Conservation (phyloP, 192 early-diverging fungal species). For the Podila minutissima region DNA sequence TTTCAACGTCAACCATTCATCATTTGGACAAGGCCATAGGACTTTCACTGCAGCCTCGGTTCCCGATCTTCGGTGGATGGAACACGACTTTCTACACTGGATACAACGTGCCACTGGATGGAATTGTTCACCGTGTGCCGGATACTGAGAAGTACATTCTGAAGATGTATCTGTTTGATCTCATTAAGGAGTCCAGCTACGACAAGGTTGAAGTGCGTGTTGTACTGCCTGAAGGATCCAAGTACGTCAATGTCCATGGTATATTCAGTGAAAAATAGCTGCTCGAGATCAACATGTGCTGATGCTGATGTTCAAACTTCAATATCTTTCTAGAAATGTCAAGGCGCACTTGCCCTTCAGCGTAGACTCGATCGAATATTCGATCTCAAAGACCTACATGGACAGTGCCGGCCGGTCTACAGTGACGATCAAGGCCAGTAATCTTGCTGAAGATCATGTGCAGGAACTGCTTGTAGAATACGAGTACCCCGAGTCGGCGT, state of each 20-base stretch:
- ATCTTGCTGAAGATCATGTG: slow-evolving; percentile 78
- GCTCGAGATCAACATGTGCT: no score
- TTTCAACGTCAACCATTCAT: slow-evolving; percentile 85
- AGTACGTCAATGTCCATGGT: slow-evolving; percentile 53
- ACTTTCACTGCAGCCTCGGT: slow-evolving; percentile 88
- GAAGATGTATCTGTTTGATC: slow-evolving; percentile 76
- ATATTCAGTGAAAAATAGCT: no score
- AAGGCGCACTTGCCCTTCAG: slow-evolving; percentile 70
- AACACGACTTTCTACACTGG: slow-evolving; percentile 95
- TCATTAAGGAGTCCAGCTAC: slow-evolving; percentile 70
- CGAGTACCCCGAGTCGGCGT: slow-evolving; percentile 46
- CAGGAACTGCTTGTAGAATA: slow-evolving; percentile 66
- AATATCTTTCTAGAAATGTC: slow-evolving; percentile 64
- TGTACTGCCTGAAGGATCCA: slow-evolving; percentile 92
- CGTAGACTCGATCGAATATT: slow-evolving; percentile 61
- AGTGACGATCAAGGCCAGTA: slow-evolving; percentile 72
- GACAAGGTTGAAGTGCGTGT: slow-evolving; percentile 74
- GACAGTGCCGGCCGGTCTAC: slow-evolving; percentile 90
- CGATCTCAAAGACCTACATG: slow-evolving; percentile 79
- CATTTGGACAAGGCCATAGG: slow-evolving; percentile 57
- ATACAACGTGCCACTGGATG: slow-evolving; percentile 79
- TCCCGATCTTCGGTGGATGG: slow-evolving; percentile 96
- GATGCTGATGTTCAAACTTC: not conserved
- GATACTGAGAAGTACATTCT: slow-evolving; percentile 64
- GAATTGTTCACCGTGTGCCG: slow-evolving; percentile 67